Evolutionary conservation across 1,284 basidiomycete genomes (phyloP).

Genomic region (Rhodotorula mucilaginosa): DNA sequence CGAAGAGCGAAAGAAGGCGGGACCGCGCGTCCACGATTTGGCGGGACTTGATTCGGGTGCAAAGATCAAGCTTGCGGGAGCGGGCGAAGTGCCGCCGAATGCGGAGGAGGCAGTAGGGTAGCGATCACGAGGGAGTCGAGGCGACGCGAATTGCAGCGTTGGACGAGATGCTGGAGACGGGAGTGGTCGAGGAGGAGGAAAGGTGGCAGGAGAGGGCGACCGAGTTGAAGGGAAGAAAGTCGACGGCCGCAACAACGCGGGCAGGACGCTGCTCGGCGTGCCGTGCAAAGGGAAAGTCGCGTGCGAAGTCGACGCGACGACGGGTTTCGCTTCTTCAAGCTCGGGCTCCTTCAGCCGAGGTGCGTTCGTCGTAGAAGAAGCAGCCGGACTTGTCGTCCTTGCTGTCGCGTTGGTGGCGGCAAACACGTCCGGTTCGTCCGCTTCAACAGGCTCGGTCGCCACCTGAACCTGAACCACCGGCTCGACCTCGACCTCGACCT

Average conservation of each 20-base stretch:
- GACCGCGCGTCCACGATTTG: conserved; percentile 24
- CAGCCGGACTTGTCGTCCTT: not conserved
- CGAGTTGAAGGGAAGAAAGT: not conserved
- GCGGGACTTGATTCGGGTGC: not conserved
- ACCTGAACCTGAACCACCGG: too few species aligned
- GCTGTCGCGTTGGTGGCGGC: not conserved
- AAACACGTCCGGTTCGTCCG: not conserved
- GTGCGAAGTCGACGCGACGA: not conserved
- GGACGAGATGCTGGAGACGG: not conserved
- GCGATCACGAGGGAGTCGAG: not conserved
- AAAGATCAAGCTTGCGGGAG: not conserved
- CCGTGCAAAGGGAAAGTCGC: not conserved
- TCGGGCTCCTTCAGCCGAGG: too few species aligned
- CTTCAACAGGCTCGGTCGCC: not conserved
- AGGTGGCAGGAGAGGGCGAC: conserved; percentile 2
- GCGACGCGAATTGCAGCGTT: conserved; percentile 8
- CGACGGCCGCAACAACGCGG: not conserved
- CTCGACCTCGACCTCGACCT: not conserved
- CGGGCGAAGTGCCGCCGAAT: not conserved
- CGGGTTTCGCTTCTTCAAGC: not conserved
- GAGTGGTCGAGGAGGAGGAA: not conserved
- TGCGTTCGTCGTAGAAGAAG: not conserved
- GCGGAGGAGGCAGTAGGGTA: not conserved
- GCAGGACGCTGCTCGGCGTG: not conserved
- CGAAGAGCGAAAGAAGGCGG: conserved; percentile 29